phyloP scores from a whole-genome alignment of 176 grass and related monocot genomes.

The Avena sativa region DNA sequence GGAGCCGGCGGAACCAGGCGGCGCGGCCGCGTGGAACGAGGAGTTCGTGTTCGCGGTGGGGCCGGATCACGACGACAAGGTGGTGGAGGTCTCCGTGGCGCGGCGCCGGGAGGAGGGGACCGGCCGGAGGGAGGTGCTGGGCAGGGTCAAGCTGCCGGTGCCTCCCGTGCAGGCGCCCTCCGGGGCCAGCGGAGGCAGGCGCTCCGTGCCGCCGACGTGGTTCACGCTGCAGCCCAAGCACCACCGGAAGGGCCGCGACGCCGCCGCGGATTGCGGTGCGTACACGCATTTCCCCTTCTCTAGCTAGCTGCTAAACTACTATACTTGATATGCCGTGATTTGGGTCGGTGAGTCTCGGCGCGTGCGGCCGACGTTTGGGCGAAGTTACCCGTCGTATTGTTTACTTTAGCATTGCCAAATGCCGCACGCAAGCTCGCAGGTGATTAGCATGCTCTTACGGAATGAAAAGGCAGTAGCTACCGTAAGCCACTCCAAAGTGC shows the following conservation, averaged over 20 bases:
- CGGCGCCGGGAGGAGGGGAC: slow-evolving; percentile 32
- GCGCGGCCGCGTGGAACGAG: slow-evolving; percentile 70
- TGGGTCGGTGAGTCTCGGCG: not conserved
- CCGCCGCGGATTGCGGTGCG: slow-evolving; percentile 60
- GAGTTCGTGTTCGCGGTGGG: slow-evolving; percentile 69
- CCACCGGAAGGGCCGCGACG: slow-evolving; percentile 17
- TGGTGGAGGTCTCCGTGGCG: slow-evolving; percentile 57
- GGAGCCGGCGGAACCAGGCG: slow-evolving; percentile 25
- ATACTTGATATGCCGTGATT: not conserved
- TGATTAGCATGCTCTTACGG: slow-evolving; percentile 21
- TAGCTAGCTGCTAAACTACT: not conserved
- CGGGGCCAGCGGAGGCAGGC: slow-evolving; percentile 25
- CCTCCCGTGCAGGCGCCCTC: slow-evolving; percentile 1
- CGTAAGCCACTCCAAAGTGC: slow-evolving; percentile 9
- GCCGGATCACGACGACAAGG: not conserved
- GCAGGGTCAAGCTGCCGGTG: slow-evolving; percentile 53
- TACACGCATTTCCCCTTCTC: slow-evolving; percentile 30
- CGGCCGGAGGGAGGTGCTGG: slow-evolving; percentile 61
- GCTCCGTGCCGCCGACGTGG: slow-evolving; percentile 69
- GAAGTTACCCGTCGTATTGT: slow-evolving; percentile 13
- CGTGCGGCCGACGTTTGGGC: not conserved
- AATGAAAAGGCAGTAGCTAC: not conserved
- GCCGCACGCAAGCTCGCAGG: slow-evolving; percentile 37
- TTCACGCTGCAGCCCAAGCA: slow-evolving; percentile 68
- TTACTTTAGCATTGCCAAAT: slow-evolving; percentile 5